Base-by-base conservation (phyloP, 345 rosid genomes). In the Iberis pinnata region DNA sequence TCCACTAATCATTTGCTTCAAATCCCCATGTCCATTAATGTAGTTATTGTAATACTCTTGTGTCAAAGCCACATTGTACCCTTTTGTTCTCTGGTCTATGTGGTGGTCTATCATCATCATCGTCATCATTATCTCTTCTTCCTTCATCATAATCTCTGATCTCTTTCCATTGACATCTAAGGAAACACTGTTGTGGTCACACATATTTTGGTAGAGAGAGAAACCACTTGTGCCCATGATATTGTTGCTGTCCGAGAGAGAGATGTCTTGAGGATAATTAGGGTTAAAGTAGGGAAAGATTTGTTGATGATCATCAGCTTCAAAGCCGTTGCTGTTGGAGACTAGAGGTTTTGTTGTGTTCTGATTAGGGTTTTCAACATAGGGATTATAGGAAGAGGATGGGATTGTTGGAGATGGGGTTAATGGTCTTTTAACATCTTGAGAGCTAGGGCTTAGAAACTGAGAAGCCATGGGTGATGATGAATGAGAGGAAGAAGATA, bases 1-100 rank as follows among this genome's bases (percentile, higher is more conserved):
- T 58, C 70, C 70, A 68, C 63, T 78, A 60, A 84, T 74, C 75
- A 77, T 63, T 58, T 73, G 77, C 82, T 80, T 84, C 64, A 82
- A 80, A 60, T 82, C 84, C 64, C 78, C 94, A 40, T 68, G 67
- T 9, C 58, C 76, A 63, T 49, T 48, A 52, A 29, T 18, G 56
- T 56, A 44, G 58, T 57, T 44, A 14, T 39, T 70, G 48, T 60
- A 53, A 53, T 74, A 61, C 9, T 50, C 68, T 60, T 71, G 80
- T 42, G 73, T 12, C 27, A 56, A 42, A 42, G 53, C 57, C 9
- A 74, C 74, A 41, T 36, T 63, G 49, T 58, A 61, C 60, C 75
- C 78, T 42, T 39, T 67, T 49, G 65, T 33, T 59, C 71, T 75
- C 62, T 60, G 72, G 60, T 52, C 70, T 31, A 67, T 48, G 26